phyloP scores from a whole-genome alignment of 176 grass and related monocot species.

The Cenchrus fungigraminus region DNA sequence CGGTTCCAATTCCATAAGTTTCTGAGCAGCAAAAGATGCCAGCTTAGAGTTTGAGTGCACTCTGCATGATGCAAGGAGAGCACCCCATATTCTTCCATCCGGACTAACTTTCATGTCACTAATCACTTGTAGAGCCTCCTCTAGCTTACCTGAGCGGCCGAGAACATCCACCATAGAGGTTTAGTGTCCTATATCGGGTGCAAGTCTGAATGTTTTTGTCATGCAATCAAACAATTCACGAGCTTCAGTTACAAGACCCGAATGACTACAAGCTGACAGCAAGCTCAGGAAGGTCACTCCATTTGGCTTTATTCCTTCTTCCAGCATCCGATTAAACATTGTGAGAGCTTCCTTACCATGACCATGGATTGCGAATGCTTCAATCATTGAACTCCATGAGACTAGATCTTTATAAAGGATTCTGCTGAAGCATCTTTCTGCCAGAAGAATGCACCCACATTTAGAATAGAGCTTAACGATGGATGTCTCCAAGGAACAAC shows the following conservation, averaged over 20 bases:
- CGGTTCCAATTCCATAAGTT: slow-evolving; percentile 54
- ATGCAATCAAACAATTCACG: slow-evolving; percentile 53
- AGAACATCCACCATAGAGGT: slow-evolving; percentile 54
- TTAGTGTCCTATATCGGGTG: slow-evolving; percentile 50
- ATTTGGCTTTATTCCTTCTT: slow-evolving; percentile 51
- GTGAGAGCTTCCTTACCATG: slow-evolving; percentile 45
- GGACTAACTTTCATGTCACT: slow-evolving; percentile 37
- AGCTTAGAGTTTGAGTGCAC: slow-evolving; percentile 42
- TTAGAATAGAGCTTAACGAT: slow-evolving; percentile 60
- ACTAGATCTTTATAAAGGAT: slow-evolving; percentile 54
- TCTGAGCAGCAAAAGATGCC: slow-evolving; percentile 45
- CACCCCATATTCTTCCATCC: slow-evolving; percentile 61
- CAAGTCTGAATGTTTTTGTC: slow-evolving; percentile 34
- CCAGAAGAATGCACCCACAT: slow-evolving; percentile 47
- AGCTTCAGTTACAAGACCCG: slow-evolving; percentile 57
- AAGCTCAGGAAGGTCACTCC: slow-evolving; percentile 57
- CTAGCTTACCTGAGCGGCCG: slow-evolving; percentile 49
- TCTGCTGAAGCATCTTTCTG: slow-evolving; percentile 47
- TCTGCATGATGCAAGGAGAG: slow-evolving; percentile 55
- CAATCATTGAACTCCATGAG: slow-evolving; percentile 63
- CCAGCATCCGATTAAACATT: slow-evolving; percentile 53
- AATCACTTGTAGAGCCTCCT: slow-evolving; percentile 47
- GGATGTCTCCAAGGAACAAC: slow-evolving; percentile 42
- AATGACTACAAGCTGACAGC: slow-evolving; percentile 53
- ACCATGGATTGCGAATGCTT: slow-evolving; percentile 52